Evolutionary conservation across 176 grass and related monocot genomes (phyloP), one percentile per base, ranked within the genome.

Genomic region (Cymbopogon citratus): DNA sequence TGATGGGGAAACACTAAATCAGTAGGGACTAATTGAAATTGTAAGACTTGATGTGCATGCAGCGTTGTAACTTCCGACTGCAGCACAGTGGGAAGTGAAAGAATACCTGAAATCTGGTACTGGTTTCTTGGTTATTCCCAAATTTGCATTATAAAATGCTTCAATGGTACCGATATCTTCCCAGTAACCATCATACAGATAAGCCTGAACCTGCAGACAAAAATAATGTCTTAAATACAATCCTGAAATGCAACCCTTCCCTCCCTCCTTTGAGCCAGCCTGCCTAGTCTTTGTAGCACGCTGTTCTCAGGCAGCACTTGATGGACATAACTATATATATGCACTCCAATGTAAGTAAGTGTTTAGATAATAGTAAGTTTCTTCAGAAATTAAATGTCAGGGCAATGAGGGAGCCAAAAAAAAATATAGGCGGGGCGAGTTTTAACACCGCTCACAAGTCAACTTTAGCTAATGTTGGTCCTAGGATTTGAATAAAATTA

Each of bases 151-250:
- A 80, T 95, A 95, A 57, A 95, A 92, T 77, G 93, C 91, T 78
- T 93, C 89, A 14, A 97, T 97, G 3, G 94, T 97, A 73, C 94
- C 94, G 61, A 99, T 99, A 76, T 99, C 97, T 87, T 99, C 97
- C 97, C 97, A 99, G 54, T 99, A 99, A 59, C 97, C 97, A 91
- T 99, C 93, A 31, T 87, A 99, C 18, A 99, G 69, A 76, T 95
- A 99, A 33, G 96, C 96, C 84, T 99, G 97, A 21, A 96, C 97
- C 97, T 99, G 62, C 66, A 74, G 5, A 80, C 39, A 60, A 75
- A 12, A 65, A 77, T 29, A 65, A 27, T 1, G 66, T 45, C 27
- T 81, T 85, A 71, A 66, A 72, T 48, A 77, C 4, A 38, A 15
- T 79, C 23, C 28, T 66, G 4, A 64, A 64, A 49, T 9, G 26